Percentiles rank a stretch among this genome's conserved stretches.
These are phyloP conservation scores for Coemansia sp. DNA, from an alignment of 192 early-diverging fungal species.

Conservation along the genomic window DNA sequence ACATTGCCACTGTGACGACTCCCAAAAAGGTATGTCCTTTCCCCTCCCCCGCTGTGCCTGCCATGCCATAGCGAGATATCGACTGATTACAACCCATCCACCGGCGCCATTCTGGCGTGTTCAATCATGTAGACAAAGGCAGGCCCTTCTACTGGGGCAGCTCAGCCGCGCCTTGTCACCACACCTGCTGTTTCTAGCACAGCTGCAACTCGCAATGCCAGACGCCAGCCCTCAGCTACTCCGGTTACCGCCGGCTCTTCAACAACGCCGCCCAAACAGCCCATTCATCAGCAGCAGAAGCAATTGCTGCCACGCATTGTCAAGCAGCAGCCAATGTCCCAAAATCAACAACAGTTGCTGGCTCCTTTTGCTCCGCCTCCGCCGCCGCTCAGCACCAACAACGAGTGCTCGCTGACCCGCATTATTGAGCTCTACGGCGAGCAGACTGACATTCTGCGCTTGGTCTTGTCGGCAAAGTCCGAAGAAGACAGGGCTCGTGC, in stretches of 20 bases:
- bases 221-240: neutral
- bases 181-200: neutral
- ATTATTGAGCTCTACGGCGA: slow-evolving; percentile 47
- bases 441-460: slow-evolving; percentile 35
- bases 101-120: neutral
- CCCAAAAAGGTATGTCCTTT: neutral
- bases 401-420: slow-evolving; percentile 24
- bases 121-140: neutral
- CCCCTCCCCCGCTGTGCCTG: neutral
- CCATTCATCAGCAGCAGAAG: neutral
- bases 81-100: neutral
- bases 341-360: neutral
- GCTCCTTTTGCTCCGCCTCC: slow-evolving; percentile 14
- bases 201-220: neutral
- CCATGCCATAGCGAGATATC: too few species aligned
- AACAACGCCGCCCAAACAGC: neutral
- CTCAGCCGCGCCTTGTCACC: neutral
- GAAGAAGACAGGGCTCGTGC: slow-evolving; percentile 46
- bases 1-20: neutral
- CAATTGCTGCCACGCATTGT: neutral
- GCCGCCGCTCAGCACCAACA: slow-evolving; percentile 17
- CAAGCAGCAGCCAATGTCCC: neutral
- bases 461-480: slow-evolving; percentile 45
- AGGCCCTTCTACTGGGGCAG: neutral
- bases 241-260: neutral